Percentiles rank a stretch among this genome's conserved stretches.
phyloP scores from a whole-genome alignment of 345 rosid genomes.

The Camelina laxa region DNA sequence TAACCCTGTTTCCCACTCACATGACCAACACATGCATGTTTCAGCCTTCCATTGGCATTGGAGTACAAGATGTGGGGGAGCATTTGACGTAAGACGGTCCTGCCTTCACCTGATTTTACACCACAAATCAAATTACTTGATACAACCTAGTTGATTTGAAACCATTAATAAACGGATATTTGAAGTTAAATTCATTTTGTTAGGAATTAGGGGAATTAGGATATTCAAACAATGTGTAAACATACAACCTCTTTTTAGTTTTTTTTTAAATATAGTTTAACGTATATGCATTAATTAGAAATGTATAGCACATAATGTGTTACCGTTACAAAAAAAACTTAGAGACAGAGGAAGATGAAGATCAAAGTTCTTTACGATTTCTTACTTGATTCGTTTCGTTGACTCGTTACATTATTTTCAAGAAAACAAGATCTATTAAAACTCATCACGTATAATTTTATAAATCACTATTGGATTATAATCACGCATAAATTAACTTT shows the following conservation, averaged over 20 bases:
- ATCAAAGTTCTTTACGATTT: not conserved
- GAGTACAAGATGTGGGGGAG: conserved; percentile 25
- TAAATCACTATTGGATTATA: not conserved
- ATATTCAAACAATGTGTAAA: not conserved
- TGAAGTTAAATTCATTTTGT: not conserved
- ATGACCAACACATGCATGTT: conserved; percentile 40
- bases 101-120: conserved; percentile 22
- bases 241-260: not conserved
- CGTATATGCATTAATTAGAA: too few relatives aligned
- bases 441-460: not conserved
- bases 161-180: not conserved
- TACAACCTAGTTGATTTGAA: not conserved
- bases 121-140: not conserved
- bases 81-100: conserved; percentile 33
- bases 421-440: not conserved
- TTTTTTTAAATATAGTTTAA: too few relatives aligned
- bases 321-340: not conserved
- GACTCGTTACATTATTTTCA: not conserved
- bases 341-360: not conserved
- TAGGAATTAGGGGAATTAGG: not conserved
- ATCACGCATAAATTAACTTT: not conserved
- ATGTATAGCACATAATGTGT: not conserved
- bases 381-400: not conserved
- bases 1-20: conserved; percentile 33
- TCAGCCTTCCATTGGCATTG: conserved; percentile 26